Conservation (phyloP, 371 early-diverging fungal species). For the Mortierella sp. region DNA sequence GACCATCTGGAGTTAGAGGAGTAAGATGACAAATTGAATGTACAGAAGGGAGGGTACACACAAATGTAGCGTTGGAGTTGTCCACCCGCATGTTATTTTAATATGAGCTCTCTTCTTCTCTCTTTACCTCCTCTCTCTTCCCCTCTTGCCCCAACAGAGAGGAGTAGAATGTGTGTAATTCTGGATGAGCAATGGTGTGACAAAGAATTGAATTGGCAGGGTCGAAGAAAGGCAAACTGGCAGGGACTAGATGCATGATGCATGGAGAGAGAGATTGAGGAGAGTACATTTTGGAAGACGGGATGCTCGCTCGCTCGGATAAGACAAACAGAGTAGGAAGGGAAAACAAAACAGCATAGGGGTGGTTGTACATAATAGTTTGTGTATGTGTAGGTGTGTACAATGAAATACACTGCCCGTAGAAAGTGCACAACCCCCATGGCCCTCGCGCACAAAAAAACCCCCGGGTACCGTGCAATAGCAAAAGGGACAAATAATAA, state of each 20-base stretch:
- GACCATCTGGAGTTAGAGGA: background rate
- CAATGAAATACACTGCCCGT: background rate
- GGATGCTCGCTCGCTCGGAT: background rate
- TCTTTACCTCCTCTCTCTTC: background rate
- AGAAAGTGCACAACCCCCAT: background rate
- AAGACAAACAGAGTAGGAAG: background rate
- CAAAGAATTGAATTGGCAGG: background rate
- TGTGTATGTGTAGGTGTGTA: background rate
- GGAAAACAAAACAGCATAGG: background rate
- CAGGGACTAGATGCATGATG: constrained; percentile 11
- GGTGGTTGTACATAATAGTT: background rate
- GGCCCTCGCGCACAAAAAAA: background rate
- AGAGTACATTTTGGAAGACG: background rate
- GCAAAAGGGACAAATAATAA: background rate
- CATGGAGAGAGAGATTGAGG: background rate
- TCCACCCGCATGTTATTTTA: constrained; percentile 4
- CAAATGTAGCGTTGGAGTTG: background rate
- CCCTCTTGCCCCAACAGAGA: background rate
- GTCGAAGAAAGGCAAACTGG: background rate
- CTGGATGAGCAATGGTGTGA: constrained; percentile 11
- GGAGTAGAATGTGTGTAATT: constrained; percentile 10
- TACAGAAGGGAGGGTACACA: background rate
- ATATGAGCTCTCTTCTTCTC: background rate
- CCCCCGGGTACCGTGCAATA: no score
- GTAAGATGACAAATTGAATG: background rate